A percentile compares a stretch with the other conserved stretches of the same genome.
Conservation (phyloP, 768 basidiomycete species). For the Russula sp. region DNA sequence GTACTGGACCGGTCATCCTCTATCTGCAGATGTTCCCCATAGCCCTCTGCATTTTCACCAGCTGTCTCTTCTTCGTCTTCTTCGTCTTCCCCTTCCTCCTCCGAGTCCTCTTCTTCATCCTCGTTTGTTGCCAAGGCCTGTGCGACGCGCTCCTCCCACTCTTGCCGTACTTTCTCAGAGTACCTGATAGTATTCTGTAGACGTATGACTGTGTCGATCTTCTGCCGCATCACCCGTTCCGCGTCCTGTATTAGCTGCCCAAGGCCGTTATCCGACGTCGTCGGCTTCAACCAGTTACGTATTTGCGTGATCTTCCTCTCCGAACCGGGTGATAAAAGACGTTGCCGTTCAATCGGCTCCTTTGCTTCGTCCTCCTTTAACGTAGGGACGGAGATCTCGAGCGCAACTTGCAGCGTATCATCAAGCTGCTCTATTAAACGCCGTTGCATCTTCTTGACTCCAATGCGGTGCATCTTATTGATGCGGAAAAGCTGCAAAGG, state of each 20-base stretch:
- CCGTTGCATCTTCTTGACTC: constrained; percentile 78
- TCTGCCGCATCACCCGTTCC: constrained; percentile 86
- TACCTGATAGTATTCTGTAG: constrained; percentile 97
- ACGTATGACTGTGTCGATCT: constrained; percentile 91
- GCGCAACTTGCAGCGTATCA: constrained; percentile 75
- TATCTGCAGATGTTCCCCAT: constrained; percentile 30
- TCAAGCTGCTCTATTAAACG: constrained; percentile 82
- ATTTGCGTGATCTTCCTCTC: constrained; percentile 84
- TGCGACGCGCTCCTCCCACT: constrained; percentile 91
- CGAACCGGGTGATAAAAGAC: constrained; percentile 83
- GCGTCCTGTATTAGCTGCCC: constrained; percentile 81
- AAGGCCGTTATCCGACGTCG: constrained; percentile 81
- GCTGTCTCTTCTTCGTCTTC: constrained; percentile 25
- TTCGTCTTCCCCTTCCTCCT: constrained; percentile 31
- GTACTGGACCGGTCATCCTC: constrained; percentile 58
- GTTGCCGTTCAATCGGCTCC: constrained; percentile 89
- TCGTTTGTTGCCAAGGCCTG: constrained; percentile 57
- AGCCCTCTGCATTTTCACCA: constrained; percentile 30
- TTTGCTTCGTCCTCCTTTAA: constrained; percentile 89
- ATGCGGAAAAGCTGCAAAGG: constrained; percentile 74
- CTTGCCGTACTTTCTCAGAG: constrained; percentile 93
- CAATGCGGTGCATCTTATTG: constrained; percentile 70
- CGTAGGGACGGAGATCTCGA: constrained; percentile 81
- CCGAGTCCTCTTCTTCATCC: constrained; percentile 48
- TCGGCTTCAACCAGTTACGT: constrained; percentile 82